These are phyloP conservation scores for Senna tora DNA, from an alignment of 306 rosid species.

Conservation along the genomic window DNA sequence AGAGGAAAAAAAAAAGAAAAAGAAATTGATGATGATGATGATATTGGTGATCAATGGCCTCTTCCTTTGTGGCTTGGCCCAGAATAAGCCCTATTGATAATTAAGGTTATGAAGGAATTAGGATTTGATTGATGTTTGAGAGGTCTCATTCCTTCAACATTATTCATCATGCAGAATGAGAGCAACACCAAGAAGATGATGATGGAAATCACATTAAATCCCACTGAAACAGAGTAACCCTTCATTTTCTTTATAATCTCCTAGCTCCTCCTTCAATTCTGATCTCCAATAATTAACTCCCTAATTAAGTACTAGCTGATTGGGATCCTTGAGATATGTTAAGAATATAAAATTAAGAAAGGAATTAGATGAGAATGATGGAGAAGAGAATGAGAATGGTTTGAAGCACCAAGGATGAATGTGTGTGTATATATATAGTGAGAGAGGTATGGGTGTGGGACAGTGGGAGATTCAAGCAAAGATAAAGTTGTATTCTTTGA, in stretches of 20 bases:
- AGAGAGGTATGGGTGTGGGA: neutral
- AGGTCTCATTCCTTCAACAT: conserved; percentile 53
- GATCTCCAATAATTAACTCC: neutral
- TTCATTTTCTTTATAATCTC: conserved; percentile 42
- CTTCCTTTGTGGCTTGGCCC: conserved; percentile 55
- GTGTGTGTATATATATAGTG: conserved; percentile 15
- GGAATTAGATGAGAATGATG: no score
- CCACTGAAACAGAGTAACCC: conserved; percentile 37
- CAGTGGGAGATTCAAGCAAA: neutral
- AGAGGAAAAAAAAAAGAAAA: neutral
- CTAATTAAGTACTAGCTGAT: neutral
- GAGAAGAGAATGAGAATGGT: neutral
- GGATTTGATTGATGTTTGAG: conserved; percentile 30
- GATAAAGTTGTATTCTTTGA: conserved; percentile 1
- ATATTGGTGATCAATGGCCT: conserved; percentile 38
- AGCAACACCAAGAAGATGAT: conserved; percentile 52
- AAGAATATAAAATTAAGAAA: neutral
- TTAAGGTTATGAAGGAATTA: conserved; percentile 26
- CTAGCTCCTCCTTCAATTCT: neutral
- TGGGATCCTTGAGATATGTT: conserved; percentile 2
- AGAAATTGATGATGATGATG: neutral
- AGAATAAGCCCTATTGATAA: conserved; percentile 45
- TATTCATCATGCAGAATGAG: conserved; percentile 42
- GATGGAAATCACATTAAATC: conserved; percentile 43
- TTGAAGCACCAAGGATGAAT: neutral